A percentile compares a stretch with the other conserved stretches of the same genome.
phyloP scores from a whole-genome alignment of 1,284 basidiomycete genomes.

The Ceratobasidium sp. region DNA sequence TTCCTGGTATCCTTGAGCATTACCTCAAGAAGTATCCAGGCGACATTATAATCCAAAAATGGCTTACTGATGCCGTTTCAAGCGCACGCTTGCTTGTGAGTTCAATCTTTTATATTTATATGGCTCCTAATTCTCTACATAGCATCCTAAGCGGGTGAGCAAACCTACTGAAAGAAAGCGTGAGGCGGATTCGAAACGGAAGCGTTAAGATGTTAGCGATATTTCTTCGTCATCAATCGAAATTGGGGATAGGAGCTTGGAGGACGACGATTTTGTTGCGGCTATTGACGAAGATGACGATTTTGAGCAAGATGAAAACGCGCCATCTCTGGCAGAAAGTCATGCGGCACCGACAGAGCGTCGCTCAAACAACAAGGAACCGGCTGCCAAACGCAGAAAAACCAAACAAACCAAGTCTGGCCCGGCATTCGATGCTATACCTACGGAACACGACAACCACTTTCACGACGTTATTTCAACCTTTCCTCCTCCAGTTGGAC shows the following conservation, averaged over 20 bases:
- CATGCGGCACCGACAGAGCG: too few species aligned
- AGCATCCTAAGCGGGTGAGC: constrained; percentile 5
- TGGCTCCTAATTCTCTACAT: neutral
- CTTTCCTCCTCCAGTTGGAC: neutral
- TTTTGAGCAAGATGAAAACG: neutral
- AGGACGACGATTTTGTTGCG: too few species aligned
- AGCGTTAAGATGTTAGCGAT: neutral
- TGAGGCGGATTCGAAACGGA: neutral
- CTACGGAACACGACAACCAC: neutral
- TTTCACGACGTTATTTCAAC: neutral
- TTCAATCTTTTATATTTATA: neutral
- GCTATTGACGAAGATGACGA: too few species aligned
- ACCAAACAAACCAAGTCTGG: neutral
- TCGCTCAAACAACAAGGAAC: too few species aligned
- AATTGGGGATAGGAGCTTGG: neutral
- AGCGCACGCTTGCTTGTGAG: neutral
- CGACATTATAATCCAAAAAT: constrained; percentile 18
- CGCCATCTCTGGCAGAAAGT: neutral
- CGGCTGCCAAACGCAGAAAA: too few species aligned
- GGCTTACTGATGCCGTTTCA: neutral
- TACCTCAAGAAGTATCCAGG: neutral
- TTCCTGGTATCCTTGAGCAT: too few species aligned
- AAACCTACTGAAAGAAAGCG: neutral
- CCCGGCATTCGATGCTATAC: neutral
- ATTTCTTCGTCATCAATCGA: neutral